Base-by-base conservation (phyloP, 1,139 yeast genomes). In the Lodderomyces metapsilosis region DNA sequence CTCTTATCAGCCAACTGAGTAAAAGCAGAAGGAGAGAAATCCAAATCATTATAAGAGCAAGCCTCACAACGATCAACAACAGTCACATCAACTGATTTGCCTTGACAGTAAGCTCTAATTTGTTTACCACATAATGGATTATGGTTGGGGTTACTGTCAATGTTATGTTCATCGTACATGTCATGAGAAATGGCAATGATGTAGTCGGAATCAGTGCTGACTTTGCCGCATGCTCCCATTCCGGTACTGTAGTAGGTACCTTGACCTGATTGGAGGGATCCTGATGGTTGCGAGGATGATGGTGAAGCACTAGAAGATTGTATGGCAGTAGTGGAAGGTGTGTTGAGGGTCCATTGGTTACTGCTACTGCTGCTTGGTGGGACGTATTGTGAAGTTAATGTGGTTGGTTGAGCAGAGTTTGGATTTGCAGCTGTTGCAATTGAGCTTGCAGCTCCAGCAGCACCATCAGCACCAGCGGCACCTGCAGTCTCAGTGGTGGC, bases 181-280 rank as follows among this genome's bases (percentile, higher is more conserved):
- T 54, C 49, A 43, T 66, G 64, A 24, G 75, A 66, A 39, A 71
- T 54, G 32, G 76, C 77, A 24, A 66, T 73, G 50, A 81, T 71
- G 50, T 59, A 61, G 53, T 82, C 86, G 18, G 67, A 35, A 50
- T 72, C 80, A 22, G 64, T 41, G 63, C 60, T 72, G 47, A 67
- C 61, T 43, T 51, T 46, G 37, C 87, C 87, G 63, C 87, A 81
- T 22, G 87, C 80, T 43, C 86, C 87, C 45, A 80, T 61, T 17
- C 81, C 84, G 22, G 79, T 62, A 38, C 64, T 62, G 65, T 76
- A 81, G 70, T 59, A 81, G 42, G 87, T 81, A 49, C 83, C 86
- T 44, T 79, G 68, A 45, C 87, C 86, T 21, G 66, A 47, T 15
- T 40, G 22, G 10, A 40, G 5, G 4, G 35, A 15, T 6, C 52